These are phyloP conservation scores for Tolypocladium amazonense DNA, from an alignment of 2,329 filamentous ascomycete genomes.

Conservation along the genomic window DNA sequence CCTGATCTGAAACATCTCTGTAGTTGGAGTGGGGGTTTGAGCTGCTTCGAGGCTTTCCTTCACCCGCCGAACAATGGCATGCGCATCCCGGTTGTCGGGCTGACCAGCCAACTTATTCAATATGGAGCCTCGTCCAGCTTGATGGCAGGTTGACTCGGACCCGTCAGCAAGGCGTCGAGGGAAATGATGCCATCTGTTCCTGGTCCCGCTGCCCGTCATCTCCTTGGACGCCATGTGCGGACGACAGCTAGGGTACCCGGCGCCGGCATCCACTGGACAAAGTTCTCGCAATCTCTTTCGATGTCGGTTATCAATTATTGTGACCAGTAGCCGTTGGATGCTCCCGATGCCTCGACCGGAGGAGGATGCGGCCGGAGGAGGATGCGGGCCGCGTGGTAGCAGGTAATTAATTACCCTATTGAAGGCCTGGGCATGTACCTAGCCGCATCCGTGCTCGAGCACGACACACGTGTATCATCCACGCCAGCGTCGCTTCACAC, in stretches of 20 bases:
- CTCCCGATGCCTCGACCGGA: neutral
- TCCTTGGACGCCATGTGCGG: neutral
- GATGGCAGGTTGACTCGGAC: neutral
- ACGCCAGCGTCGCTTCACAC: neutral
- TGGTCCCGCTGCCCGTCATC: neutral
- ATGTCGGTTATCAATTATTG: neutral
- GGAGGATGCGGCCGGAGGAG: too few species aligned
- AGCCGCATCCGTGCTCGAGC: neutral
- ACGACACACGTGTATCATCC: neutral
- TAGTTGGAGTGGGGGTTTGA: neutral
- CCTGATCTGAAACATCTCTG: neutral
- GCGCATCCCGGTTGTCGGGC: neutral
- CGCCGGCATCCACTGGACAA: neutral
- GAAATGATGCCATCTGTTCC: neutral
- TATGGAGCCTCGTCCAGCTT: neutral
- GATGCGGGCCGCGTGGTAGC: neutral
- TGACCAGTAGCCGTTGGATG: neutral
- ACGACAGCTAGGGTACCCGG: neutral
- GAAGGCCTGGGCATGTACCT: neutral
- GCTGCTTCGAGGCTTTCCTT: neutral
- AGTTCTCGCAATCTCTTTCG: slow-evolving; percentile 1
- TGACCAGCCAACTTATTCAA: neutral
- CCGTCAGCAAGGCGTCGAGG: neutral
- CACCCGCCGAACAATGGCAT: neutral
- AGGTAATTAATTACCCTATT: too few species aligned